Evolutionary conservation across 2,329 filamentous ascomycete genomes (phyloP).

Genomic region (Ophiostoma triangulosporum): DNA sequence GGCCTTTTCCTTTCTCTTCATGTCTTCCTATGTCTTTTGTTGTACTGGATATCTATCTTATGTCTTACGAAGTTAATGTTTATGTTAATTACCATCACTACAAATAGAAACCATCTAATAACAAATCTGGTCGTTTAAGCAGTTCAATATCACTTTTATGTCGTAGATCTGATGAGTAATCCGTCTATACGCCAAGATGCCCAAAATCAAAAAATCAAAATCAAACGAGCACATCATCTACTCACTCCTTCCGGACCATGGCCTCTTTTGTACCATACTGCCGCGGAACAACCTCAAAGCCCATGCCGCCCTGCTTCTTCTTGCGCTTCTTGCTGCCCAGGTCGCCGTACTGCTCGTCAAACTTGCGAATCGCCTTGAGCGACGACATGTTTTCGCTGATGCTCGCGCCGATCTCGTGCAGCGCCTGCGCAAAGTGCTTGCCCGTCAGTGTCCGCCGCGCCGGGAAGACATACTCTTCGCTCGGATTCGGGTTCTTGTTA

Average conservation of each 20-base stretch:
- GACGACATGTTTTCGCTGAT: conserved; percentile 89
- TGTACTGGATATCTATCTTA: too few relatives aligned
- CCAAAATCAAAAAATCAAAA: too few relatives aligned
- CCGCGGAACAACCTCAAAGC: conserved; percentile 37
- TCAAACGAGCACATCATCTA: too few relatives aligned
- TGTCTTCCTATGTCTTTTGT: background rate
- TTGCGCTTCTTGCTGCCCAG: conserved; percentile 53
- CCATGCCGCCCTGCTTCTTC: conserved; percentile 42
- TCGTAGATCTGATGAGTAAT: too few relatives aligned
- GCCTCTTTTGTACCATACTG: conserved; percentile 24
- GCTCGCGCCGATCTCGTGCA: conserved; percentile 80
- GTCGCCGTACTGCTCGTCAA: conserved; percentile 91
- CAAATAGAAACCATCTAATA: too few relatives aligned
- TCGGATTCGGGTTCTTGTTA: conserved; percentile 21
- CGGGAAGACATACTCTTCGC: conserved; percentile 46
- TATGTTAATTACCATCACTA: too few relatives aligned
- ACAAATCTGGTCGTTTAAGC: too few relatives aligned
- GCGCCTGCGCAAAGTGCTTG: conserved; percentile 70
- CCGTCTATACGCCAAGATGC: too few relatives aligned
- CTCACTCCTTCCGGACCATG: conserved; percentile 23
- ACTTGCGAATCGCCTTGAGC: conserved; percentile 76
- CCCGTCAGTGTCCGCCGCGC: conserved; percentile 50
- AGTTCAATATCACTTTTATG: too few relatives aligned
- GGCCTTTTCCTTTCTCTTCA: background rate
- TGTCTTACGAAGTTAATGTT: too few relatives aligned